Evolutionary conservation across 768 basidiomycete genomes (phyloP).

Genomic region (Mycena rebaudengoi): DNA sequence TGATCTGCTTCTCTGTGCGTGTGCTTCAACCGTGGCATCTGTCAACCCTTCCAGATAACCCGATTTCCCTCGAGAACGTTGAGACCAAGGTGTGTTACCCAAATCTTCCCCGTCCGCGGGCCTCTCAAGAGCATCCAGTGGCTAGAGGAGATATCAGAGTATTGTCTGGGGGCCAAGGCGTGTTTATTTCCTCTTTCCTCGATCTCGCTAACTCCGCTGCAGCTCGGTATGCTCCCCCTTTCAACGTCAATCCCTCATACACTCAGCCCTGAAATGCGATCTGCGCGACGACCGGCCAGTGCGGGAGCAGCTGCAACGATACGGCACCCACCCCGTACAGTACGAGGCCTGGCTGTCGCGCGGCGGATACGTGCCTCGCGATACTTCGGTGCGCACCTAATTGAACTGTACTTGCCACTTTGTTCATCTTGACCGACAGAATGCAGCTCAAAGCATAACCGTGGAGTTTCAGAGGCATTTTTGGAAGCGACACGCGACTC

Average conservation of each 20-base stretch:
- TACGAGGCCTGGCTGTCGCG: constrained; percentile 90
- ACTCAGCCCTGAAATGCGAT: constrained; percentile 93
- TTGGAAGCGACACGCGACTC: constrained; percentile 91
- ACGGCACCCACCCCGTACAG: constrained; percentile 77
- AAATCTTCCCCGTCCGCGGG: too few relatives aligned
- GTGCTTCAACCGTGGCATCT: constrained; percentile 12
- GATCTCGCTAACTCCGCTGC: constrained; percentile 16
- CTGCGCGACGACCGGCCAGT: constrained; percentile 84
- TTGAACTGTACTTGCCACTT: too few relatives aligned
- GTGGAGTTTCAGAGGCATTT: constrained; percentile 94
- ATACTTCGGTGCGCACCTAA: constrained; percentile 81
- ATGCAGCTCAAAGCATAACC: constrained; percentile 97
- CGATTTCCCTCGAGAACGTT: constrained; percentile 95
- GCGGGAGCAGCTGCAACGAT: constrained; percentile 75
- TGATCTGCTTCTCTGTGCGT: constrained; percentile 94
- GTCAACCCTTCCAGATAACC: constrained; percentile 66
- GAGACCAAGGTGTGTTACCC: constrained; percentile 85
- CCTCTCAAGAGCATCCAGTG: constrained; percentile 69
- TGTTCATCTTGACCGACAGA: constrained; percentile 64
- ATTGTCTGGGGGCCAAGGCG: constrained; percentile 96
- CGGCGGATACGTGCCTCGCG: constrained; percentile 91
- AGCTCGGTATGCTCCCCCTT: constrained; percentile 78
- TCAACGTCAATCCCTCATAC: constrained; percentile 4
- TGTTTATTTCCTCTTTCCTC: constrained; percentile 25
- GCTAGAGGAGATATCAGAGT: constrained; percentile 91